Evolutionary conservation across 495 filamentous ascomycete genomes (phyloP).

Genomic region (Penicillium pulvis): DNA sequence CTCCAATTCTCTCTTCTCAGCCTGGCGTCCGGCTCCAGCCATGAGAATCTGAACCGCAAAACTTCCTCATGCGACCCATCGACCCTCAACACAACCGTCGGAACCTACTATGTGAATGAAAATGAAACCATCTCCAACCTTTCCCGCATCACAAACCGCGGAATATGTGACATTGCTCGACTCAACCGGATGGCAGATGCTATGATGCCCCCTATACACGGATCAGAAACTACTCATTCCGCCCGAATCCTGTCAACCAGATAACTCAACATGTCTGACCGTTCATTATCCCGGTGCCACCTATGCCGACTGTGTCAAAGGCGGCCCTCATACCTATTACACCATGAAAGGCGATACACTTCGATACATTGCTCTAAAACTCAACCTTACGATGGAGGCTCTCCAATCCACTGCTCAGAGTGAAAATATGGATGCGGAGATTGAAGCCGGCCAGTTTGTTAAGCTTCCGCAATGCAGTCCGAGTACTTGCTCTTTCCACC

Average conservation of each 20-base stretch:
- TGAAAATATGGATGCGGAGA: background rate
- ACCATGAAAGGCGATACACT: slow-evolving; percentile 20
- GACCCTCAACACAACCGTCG: slow-evolving; percentile 18
- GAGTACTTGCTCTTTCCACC: slow-evolving; percentile 14
- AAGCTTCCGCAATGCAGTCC: slow-evolving; percentile 25
- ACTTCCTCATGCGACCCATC: slow-evolving; percentile 9
- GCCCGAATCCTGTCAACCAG: slow-evolving; percentile 14
- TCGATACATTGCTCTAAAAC: slow-evolving; percentile 8
- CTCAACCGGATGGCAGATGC: slow-evolving; percentile 23
- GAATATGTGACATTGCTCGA: slow-evolving; percentile 22
- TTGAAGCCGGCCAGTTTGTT: slow-evolving; percentile 12
- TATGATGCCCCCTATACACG: slow-evolving; percentile 8
- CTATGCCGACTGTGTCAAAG: slow-evolving; percentile 11
- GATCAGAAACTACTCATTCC: slow-evolving; percentile 16
- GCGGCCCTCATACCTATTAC: slow-evolving; percentile 20
- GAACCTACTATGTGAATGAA: slow-evolving; percentile 9
- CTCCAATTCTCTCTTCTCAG: background rate
- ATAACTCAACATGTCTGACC: slow-evolving; percentile 16
- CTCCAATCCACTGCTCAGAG: background rate
- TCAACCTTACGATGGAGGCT: slow-evolving; percentile 17
- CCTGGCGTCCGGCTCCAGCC: background rate
- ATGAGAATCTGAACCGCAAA: background rate
- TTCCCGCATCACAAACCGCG: slow-evolving; percentile 12
- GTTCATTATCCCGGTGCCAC: background rate
- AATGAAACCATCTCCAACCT: slow-evolving; percentile 15